phyloP scores from a whole-genome alignment of 768 basidiomycete genomes.

The Naganishia vaughanmartiniae region DNA sequence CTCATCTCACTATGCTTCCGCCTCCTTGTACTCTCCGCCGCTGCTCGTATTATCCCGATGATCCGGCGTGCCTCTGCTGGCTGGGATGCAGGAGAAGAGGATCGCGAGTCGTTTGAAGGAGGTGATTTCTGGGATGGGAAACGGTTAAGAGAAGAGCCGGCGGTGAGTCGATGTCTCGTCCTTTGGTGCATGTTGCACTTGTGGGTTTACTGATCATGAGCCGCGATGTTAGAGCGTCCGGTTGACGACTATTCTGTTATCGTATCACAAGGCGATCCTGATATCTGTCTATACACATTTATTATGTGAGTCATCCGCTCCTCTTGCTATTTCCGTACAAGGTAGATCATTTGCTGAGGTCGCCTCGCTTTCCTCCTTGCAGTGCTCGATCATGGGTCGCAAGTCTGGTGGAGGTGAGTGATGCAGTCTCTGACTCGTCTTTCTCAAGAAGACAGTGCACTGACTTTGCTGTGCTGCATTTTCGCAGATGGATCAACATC shows the following conservation, averaged over 20 bases:
- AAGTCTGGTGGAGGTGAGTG: slow-evolving; percentile 51
- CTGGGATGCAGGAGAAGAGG: slow-evolving; percentile 40
- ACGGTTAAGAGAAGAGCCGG: slow-evolving; percentile 46
- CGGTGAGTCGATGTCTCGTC: slow-evolving; percentile 36
- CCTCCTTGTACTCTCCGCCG: slow-evolving; percentile 49
- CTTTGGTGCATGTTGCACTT: background rate
- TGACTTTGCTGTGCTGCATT: background rate
- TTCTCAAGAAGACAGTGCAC: too few relatives aligned
- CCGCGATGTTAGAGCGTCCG: slow-evolving; percentile 42
- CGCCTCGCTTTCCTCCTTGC: background rate
- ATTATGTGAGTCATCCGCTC: slow-evolving; percentile 40
- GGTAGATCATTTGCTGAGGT: background rate
- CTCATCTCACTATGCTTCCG: slow-evolving; percentile 51
- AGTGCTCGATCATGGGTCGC: slow-evolving; percentile 51
- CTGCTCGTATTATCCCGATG: slow-evolving; percentile 50
- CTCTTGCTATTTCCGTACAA: background rate
- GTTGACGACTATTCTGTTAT: slow-evolving; percentile 49
- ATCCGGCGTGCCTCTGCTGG: slow-evolving; percentile 45
- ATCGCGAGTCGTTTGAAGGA: slow-evolving; percentile 29
- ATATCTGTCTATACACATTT: slow-evolving; percentile 53
- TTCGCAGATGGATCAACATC: slow-evolving; percentile 27
- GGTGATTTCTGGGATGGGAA: slow-evolving; percentile 48
- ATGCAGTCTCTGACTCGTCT: slow-evolving; percentile 28
- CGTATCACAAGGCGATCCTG: slow-evolving; percentile 50
- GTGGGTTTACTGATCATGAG: background rate